Evolutionary conservation across 164 flowering plant genomes (phyloP).

Genomic region (Malania oleifera): DNA sequence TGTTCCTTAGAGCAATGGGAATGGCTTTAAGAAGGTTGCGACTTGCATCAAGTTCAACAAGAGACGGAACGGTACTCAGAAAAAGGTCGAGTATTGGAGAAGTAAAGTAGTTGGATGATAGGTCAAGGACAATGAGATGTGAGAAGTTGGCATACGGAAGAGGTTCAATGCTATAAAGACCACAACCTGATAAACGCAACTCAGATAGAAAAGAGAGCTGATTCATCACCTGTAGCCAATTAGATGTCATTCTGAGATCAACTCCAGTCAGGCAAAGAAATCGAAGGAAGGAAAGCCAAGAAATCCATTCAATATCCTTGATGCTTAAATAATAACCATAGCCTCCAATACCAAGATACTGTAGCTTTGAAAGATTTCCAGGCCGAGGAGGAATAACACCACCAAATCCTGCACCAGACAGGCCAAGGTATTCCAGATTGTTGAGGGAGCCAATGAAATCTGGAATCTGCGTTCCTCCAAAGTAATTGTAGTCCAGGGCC

Average conservation of each 20-base stretch:
- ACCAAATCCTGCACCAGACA: slow-evolving; percentile 15
- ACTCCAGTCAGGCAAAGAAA: slow-evolving; percentile 10
- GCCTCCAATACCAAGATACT: background rate
- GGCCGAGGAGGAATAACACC: slow-evolving; percentile 17
- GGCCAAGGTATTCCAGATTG: slow-evolving; percentile 24
- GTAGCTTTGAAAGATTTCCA: background rate
- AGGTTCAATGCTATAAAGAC: slow-evolving; percentile 1
- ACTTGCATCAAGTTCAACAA: too few species aligned
- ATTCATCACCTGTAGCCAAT: slow-evolving; percentile 9
- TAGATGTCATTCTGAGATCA: background rate
- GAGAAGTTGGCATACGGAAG: background rate
- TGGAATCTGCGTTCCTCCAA: slow-evolving; percentile 18
- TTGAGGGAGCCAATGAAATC: slow-evolving; percentile 17
- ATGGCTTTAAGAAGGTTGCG: too few species aligned
- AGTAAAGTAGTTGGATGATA: too few species aligned
- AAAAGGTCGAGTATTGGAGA: background rate
- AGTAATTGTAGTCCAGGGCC: slow-evolving; percentile 24
- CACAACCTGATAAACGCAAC: slow-evolving; percentile 9
- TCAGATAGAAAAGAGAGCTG: slow-evolving; percentile 15
- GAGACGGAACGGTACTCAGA: too few species aligned
- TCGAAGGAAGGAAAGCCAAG: slow-evolving; percentile 16
- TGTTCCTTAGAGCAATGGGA: too few species aligned
- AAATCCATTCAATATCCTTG: slow-evolving; percentile 14
- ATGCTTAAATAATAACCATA: background rate
- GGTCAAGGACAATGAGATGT: too few species aligned